A percentile compares a stretch with the other conserved stretches of the same genome.
These are phyloP conservation scores for Pleurotus ostreatus DNA, from an alignment of 768 basidiomycete genomes.

Conservation along the genomic window DNA sequence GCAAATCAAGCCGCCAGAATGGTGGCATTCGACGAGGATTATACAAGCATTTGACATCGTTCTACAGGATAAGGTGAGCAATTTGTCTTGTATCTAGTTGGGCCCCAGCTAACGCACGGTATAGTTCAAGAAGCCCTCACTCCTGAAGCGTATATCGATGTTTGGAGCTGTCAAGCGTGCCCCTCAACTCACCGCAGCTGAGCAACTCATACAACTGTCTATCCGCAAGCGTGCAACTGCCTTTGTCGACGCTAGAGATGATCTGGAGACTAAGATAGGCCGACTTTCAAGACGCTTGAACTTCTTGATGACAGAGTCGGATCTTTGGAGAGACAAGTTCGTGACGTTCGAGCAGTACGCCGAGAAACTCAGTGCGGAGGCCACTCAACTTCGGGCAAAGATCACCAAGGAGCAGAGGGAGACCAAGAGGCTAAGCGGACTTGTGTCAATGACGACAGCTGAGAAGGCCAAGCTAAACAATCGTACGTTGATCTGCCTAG, in stretches of 20 bases:
- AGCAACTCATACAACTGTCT: constrained; percentile 81
- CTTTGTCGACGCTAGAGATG: constrained; percentile 91
- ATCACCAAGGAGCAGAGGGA: constrained; percentile 91
- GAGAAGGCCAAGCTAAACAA: constrained; percentile 77
- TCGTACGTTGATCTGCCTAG: constrained; percentile 45
- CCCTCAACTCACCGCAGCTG: constrained; percentile 72
- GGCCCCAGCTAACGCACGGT: not conserved
- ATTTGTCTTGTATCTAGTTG: not conserved
- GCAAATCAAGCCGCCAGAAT: constrained; percentile 84
- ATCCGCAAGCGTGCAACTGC: constrained; percentile 93
- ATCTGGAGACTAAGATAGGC: constrained; percentile 91
- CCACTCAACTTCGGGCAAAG: constrained; percentile 77
- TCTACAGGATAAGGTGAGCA: constrained; percentile 72
- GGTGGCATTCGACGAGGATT: constrained; percentile 93
- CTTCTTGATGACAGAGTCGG: constrained; percentile 88
- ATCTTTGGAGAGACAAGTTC: constrained; percentile 91
- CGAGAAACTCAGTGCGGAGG: constrained; percentile 84
- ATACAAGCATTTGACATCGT: constrained; percentile 89
- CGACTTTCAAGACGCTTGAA: constrained; percentile 80
- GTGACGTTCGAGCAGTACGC: constrained; percentile 93
- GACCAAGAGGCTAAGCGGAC: constrained; percentile 77
- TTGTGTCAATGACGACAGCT: constrained; percentile 70
- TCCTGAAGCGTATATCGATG: constrained; percentile 80
- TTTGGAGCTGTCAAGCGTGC: constrained; percentile 68
- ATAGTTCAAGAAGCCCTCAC: constrained; percentile 86